Evolutionary conservation across 2,329 filamentous ascomycete genomes (phyloP).

Genomic region (Aschersonia sp.): DNA sequence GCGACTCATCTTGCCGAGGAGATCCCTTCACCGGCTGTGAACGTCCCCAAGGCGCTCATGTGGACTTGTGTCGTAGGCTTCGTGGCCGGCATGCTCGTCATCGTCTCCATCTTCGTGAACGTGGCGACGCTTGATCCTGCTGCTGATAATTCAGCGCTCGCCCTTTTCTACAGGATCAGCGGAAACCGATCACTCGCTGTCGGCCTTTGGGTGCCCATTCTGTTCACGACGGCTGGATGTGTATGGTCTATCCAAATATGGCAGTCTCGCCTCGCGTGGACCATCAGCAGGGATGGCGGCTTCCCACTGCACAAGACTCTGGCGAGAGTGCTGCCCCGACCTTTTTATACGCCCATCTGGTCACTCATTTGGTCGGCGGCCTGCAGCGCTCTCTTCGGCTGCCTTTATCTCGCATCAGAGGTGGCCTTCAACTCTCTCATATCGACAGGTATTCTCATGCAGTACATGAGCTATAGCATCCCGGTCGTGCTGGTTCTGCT

Average conservation of each 20-base stretch:
- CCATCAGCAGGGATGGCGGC: slow-evolving; percentile 12
- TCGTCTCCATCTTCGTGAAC: slow-evolving; percentile 9
- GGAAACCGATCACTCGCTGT: slow-evolving; percentile 10
- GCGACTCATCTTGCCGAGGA: slow-evolving; percentile 14
- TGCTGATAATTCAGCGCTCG: slow-evolving; percentile 9
- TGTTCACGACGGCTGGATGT: slow-evolving; percentile 10
- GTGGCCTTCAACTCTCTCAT: slow-evolving; percentile 13
- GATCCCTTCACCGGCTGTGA: slow-evolving; percentile 11
- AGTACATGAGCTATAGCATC: slow-evolving; percentile 14
- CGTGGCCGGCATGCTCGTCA: slow-evolving; percentile 8
- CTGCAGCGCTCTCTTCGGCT: slow-evolving; percentile 12
- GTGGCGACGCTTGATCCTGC: slow-evolving; percentile 6
- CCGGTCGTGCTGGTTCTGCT: slow-evolving; percentile 10
- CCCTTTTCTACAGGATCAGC: slow-evolving; percentile 10
- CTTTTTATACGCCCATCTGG: slow-evolving; percentile 12
- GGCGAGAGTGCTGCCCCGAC: slow-evolving; percentile 8
- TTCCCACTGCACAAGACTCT: slow-evolving; percentile 11
- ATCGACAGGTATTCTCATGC: slow-evolving; percentile 10
- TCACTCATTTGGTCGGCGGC: slow-evolving; percentile 10
- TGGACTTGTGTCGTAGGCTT: slow-evolving; percentile 12
- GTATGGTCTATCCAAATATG: slow-evolving; percentile 15
- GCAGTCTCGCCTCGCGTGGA: slow-evolving; percentile 15
- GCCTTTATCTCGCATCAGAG: slow-evolving; percentile 13
- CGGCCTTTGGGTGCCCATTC: slow-evolving; percentile 9
- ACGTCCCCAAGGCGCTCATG: slow-evolving; percentile 6